Base-by-base conservation (phyloP, 2,329 filamentous ascomycete species). In the Aspergillus aculeatus region DNA sequence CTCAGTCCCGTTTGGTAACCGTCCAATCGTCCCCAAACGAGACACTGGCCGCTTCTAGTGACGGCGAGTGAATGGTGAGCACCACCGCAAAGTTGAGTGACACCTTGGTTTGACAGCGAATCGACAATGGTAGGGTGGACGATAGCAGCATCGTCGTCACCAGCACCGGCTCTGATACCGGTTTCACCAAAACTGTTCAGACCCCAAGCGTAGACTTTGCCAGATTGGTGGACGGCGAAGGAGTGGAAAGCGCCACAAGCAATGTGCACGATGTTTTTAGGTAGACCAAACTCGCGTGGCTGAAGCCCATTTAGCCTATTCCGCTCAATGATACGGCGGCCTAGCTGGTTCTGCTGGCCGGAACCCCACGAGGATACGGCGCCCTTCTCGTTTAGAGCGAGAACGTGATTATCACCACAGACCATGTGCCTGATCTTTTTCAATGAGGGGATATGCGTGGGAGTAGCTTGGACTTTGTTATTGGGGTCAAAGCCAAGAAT, bases 161-260 rank as follows among this genome's bases (percentile, higher is more conserved):
- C 88, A 14, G 84, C 86, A 56, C 83, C 81, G 48, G 85, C 82
- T 16, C 81, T 80, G 60, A 89, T 82, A 38, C 89, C 91, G 16
- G 90, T 90, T 78, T 96, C 89, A 63, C 89, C 90, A 75, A 90
- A 96, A 77, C 90, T 92, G 82, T 96, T 96, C 31, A 94, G 80
- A 24, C 92, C 92, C 91, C 92, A 96, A 0, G 87, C 85, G 76
- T 87, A 95, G 32, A 94, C 88, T 31, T 84, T 82, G 44, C 87
- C 87, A 29, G 87, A 83, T 62, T 86, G 84, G 67, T 84, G 83
- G 52, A 92, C 83, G 53, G 89, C 89, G 68, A 96, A 94, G 67
- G 87, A 90, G 79, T 96, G 91, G 76, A 93, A 94, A 14, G 88
- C 85, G 49, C 92, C 92, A 56, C 87, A 88, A 29, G 84, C 83